A percentile compares a stretch with the other conserved stretches of the same genome.
Conservation (phyloP, 2,329 filamentous ascomycete genomes). For the Fusarium sp. region DNA sequence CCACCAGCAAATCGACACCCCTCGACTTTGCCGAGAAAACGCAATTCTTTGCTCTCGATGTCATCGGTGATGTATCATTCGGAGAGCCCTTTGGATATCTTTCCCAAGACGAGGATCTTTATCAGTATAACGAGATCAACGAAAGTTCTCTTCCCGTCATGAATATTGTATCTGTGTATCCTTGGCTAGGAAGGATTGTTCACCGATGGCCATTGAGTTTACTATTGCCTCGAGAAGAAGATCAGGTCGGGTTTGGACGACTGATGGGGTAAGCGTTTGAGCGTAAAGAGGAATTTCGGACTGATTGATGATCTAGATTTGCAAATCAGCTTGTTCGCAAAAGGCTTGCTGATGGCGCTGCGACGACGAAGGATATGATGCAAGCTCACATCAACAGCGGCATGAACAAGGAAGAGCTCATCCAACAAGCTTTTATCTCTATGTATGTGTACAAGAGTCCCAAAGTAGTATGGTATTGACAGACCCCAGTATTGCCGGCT, state of each 20-base stretch:
- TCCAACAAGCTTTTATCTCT: constrained; percentile 54
- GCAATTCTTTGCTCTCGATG: constrained; percentile 64
- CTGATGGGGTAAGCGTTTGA: constrained; percentile 50
- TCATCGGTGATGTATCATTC: constrained; percentile 62
- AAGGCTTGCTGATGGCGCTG: constrained; percentile 34
- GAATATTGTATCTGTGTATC: constrained; percentile 52
- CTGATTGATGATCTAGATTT: constrained; percentile 17
- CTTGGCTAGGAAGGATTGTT: constrained; percentile 50
- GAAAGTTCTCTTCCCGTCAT: constrained; percentile 53
- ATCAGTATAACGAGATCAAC: constrained; percentile 15
- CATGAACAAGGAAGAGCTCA: constrained; percentile 51
- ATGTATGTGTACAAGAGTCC: constrained; percentile 44
- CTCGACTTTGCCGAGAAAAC: constrained; percentile 60
- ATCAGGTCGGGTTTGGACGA: constrained; percentile 53
- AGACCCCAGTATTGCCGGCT: constrained; percentile 63
- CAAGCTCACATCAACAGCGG: constrained; percentile 54
- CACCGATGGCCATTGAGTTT: constrained; percentile 52
- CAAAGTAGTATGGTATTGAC: not conserved
- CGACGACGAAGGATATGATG: constrained; percentile 52
- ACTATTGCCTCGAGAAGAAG: constrained; percentile 51
- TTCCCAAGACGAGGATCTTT: constrained; percentile 43
- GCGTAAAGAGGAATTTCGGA: rapidly evolving
- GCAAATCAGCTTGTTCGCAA: constrained; percentile 38
- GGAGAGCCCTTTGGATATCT: constrained; percentile 61
- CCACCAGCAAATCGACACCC: constrained; percentile 40